Percentiles rank a stretch among this genome's conserved stretches.
Evolutionary conservation across 805 yeast species (phyloP).

Genomic region (Henningerozyma blattae): DNA sequence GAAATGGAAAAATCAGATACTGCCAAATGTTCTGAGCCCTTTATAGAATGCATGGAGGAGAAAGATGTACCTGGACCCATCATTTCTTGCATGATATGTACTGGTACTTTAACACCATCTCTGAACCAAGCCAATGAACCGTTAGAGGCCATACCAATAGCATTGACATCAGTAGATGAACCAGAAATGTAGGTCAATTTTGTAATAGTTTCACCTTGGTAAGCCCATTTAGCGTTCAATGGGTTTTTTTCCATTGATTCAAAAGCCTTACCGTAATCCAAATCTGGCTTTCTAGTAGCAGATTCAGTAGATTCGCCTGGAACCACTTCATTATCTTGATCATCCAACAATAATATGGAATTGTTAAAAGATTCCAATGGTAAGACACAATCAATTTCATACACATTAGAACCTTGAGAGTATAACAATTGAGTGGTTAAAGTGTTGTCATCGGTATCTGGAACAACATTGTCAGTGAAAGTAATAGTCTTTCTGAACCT

Average conservation of each 20-base stretch:
- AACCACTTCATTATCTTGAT: slow-evolving; percentile 11
- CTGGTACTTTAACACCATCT: slow-evolving; percentile 20
- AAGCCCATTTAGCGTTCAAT: slow-evolving; percentile 18
- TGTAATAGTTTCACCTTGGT: slow-evolving; percentile 20
- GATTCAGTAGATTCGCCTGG: slow-evolving; percentile 11
- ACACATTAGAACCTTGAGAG: slow-evolving; percentile 22
- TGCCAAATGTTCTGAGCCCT: slow-evolving; percentile 11
- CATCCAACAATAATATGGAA: slow-evolving; percentile 1
- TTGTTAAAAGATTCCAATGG: slow-evolving; percentile 17
- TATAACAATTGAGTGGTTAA: slow-evolving; percentile 18
- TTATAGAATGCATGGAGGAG: slow-evolving; percentile 20
- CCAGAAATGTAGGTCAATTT: slow-evolving; percentile 17
- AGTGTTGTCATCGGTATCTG: slow-evolving; percentile 19
- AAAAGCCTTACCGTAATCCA: slow-evolving; percentile 48
- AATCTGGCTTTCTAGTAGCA: slow-evolving; percentile 33
- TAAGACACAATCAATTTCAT: slow-evolving; percentile 19
- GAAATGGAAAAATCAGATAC: slow-evolving; percentile 22
- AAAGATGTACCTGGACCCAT: slow-evolving; percentile 23
- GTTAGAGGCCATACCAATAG: slow-evolving; percentile 20
- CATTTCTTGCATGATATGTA: slow-evolving; percentile 22
- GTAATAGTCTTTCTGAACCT: slow-evolving; percentile 16
- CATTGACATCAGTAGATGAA: slow-evolving; percentile 28
- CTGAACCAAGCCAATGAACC: slow-evolving; percentile 26
- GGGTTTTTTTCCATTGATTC: slow-evolving; percentile 30
- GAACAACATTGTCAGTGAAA: slow-evolving; percentile 20